Conservation (phyloP, 2,329 filamentous ascomycete genomes). For the Chaetomium olivaceum region DNA sequence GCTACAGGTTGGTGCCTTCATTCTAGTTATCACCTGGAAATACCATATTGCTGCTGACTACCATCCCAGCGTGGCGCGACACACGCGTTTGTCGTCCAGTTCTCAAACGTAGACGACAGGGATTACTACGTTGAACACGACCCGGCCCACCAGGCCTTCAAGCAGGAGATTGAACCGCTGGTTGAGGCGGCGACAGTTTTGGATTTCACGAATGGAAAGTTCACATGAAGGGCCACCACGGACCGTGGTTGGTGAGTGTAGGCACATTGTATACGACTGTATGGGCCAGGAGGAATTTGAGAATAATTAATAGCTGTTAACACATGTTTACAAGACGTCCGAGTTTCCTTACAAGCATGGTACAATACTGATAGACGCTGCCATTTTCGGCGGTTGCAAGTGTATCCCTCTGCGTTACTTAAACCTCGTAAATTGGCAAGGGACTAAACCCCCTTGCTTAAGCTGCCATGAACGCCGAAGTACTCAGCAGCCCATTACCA, state of each 20-base stretch:
- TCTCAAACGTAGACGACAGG: slow-evolving; percentile 42
- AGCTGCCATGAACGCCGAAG: too few species aligned
- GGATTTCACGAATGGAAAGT: slow-evolving; percentile 37
- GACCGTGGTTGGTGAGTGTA: background rate
- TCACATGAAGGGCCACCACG: background rate
- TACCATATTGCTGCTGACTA: background rate
- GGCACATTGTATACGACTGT: too few species aligned
- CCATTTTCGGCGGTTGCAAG: too few species aligned
- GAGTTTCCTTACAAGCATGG: too few species aligned
- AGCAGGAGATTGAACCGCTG: slow-evolving; percentile 36
- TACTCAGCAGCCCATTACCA: too few species aligned
- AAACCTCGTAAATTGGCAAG: too few species aligned
- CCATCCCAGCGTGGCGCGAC: slow-evolving; percentile 42
- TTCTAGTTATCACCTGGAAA: background rate
- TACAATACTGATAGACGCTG: too few species aligned
- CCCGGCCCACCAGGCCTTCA: slow-evolving; percentile 43
- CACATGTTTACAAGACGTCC: too few species aligned
- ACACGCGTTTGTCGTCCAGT: slow-evolving; percentile 46
- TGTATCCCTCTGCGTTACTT: too few species aligned
- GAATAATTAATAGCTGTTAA: too few species aligned
- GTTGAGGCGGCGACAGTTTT: slow-evolving; percentile 44
- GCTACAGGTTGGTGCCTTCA: slow-evolving; percentile 51
- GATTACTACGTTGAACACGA: slow-evolving; percentile 47
- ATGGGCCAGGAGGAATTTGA: too few species aligned
- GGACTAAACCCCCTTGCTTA: too few species aligned